Percentiles rank a stretch among this genome's conserved stretches.
Evolutionary conservation across 371 early-diverging fungal species (phyloP).

Genomic region (Rhizopus arrhizus): DNA sequence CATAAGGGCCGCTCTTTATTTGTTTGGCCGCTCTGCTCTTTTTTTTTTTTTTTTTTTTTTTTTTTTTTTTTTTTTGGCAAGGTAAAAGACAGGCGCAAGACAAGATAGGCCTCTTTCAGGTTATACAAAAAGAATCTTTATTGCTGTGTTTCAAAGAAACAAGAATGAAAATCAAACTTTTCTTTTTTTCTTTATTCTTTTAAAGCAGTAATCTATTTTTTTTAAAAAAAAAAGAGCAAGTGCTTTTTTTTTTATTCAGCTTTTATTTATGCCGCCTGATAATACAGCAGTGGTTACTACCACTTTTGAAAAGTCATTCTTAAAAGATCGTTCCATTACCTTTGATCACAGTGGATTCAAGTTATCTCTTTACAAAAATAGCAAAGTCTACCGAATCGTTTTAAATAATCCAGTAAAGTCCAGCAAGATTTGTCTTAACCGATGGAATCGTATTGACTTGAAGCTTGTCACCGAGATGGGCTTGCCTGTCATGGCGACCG

Average conservation of each 20-base stretch:
- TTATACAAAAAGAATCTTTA: not conserved
- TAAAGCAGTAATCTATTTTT: not conserved
- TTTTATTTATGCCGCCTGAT: not conserved
- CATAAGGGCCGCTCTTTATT: too few species aligned
- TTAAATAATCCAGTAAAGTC: constrained; percentile 17
- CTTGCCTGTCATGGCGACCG: constrained; percentile 6
- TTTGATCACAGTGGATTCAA: constrained; percentile 1
- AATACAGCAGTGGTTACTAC: not conserved
- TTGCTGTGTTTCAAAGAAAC: constrained; percentile 1
- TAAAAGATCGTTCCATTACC: not conserved
- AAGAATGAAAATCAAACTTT: not conserved
- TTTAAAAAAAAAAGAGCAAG: not conserved
- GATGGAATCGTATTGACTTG: constrained; percentile 42
- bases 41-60: too few species aligned
- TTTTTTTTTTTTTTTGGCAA: not conserved
- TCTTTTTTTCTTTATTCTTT: not conserved
- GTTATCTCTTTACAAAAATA: constrained; percentile 18
- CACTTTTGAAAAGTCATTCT: not conserved
- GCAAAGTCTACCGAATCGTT: constrained; percentile 27
- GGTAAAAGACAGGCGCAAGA: not conserved
- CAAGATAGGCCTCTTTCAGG: not conserved
- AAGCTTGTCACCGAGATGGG: constrained; percentile 44
- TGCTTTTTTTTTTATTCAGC: not conserved
- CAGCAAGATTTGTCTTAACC: constrained; percentile 12
- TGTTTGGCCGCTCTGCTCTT: too few species aligned